A percentile compares a stretch with the other conserved stretches of the same genome.
Conservation (phyloP, 2,329 filamentous ascomycete genomes). For the Orbilia ellipsospora region DNA sequence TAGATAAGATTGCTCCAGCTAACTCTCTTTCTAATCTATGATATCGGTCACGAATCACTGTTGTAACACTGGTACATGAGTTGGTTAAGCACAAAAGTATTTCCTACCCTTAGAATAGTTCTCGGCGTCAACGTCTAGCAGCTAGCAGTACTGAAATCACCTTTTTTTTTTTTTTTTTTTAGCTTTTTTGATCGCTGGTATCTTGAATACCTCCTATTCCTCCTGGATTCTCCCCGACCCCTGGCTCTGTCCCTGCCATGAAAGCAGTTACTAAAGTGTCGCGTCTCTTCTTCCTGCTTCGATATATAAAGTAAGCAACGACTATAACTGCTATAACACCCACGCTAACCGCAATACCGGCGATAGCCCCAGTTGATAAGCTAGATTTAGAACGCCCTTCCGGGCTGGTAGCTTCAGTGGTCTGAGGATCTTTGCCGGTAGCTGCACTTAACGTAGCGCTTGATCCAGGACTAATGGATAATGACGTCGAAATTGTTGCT, state of each 20-base stretch:
- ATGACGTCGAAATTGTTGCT: not conserved
- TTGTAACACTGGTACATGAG: too few relatives aligned
- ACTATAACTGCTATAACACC: not conserved
- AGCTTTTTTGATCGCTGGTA: not conserved
- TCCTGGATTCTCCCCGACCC: not conserved
- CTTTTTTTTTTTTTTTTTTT: not conserved
- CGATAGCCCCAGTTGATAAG: conserved; percentile 7
- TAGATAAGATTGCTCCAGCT: too few relatives aligned
- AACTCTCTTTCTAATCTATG: too few relatives aligned
- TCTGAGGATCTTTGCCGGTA: not conserved
- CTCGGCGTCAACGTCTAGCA: too few relatives aligned
- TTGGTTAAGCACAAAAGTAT: too few relatives aligned
- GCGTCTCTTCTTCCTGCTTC: conserved; percentile 1
- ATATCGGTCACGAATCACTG: too few relatives aligned
- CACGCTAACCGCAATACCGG: conserved; percentile 9
- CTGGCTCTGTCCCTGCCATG: not conserved
- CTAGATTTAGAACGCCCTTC: conserved; percentile 1
- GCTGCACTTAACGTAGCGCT: not conserved
- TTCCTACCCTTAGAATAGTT: too few relatives aligned
- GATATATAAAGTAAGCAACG: conserved; percentile 8
- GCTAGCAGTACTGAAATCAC: too few relatives aligned
- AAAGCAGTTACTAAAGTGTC: not conserved
- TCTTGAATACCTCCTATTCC: not conserved
- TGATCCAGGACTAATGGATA: conserved; percentile 3
- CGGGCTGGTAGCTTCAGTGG: not conserved